Evolutionary conservation across 495 filamentous ascomycete species (phyloP).

Genomic region (Parmelia sp.): DNA sequence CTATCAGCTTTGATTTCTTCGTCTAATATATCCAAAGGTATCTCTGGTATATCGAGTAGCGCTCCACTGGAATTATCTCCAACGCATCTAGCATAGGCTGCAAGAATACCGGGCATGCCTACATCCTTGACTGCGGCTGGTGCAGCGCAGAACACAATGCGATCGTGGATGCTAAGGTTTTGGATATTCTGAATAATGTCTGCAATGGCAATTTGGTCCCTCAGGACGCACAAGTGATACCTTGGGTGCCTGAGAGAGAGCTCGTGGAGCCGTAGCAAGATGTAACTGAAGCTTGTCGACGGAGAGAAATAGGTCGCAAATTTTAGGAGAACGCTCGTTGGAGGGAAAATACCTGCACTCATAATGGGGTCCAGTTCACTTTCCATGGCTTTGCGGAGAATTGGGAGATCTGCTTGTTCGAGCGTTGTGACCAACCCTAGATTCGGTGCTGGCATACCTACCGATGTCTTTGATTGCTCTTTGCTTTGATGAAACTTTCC

Average conservation of each 20-base stretch:
- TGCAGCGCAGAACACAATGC: conserved; percentile 66
- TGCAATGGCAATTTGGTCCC: conserved; percentile 54
- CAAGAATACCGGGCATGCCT: conserved; percentile 36
- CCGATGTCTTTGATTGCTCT: background rate
- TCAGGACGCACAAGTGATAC: conserved; percentile 67
- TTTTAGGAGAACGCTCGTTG: conserved; percentile 54
- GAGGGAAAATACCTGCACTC: conserved; percentile 71
- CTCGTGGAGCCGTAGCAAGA: conserved; percentile 65
- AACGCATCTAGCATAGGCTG: conserved; percentile 60
- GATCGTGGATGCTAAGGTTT: conserved; percentile 60
- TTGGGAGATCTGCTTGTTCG: conserved; percentile 58
- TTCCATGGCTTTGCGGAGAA: conserved; percentile 56
- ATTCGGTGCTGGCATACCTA: conserved; percentile 27
- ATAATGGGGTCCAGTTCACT: conserved; percentile 57
- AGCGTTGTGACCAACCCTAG: conserved; percentile 78
- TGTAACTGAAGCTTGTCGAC: conserved; percentile 66
- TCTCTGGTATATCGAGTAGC: conserved; percentile 54
- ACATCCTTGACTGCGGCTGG: conserved; percentile 46
- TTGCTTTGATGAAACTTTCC: conserved; percentile 23
- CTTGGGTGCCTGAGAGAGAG: conserved; percentile 50
- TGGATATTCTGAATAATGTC: conserved; percentile 61
- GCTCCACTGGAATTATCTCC: conserved; percentile 56
- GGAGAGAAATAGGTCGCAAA: conserved; percentile 75
- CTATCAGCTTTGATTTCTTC: conserved; percentile 38
- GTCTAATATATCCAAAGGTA: conserved; percentile 66